Conservation (phyloP, 768 basidiomycete genomes). For the Tremella yokohamensis region DNA sequence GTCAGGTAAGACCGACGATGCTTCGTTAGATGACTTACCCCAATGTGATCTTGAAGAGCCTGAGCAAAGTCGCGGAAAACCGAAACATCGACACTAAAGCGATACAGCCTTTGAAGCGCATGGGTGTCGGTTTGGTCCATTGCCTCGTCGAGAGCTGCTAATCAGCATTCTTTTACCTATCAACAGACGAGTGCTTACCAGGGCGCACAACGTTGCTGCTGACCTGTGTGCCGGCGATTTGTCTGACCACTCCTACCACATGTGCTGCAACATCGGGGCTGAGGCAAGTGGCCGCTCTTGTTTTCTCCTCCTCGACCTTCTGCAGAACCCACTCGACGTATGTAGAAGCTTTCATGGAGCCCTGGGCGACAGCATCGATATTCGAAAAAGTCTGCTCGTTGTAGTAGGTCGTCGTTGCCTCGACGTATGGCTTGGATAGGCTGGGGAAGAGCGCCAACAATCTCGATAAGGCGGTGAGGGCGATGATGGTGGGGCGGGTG, state of each 20-base stretch:
- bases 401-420: constrained; percentile 17
- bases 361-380: constrained; percentile 12
- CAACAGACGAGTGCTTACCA: constrained; percentile 22
- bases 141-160: constrained; percentile 44
- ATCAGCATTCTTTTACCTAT: not conserved
- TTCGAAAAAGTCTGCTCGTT: not conserved
- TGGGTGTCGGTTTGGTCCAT: constrained; percentile 34
- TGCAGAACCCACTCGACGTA: constrained; percentile 41
- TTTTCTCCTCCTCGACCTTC: constrained; percentile 36
- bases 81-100: constrained; percentile 29
- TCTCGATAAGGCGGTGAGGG: constrained; percentile 18
- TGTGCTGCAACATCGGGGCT: constrained; percentile 18
- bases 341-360: constrained; percentile 16
- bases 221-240: constrained; percentile 21
- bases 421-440: constrained; percentile 23
- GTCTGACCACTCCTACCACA: constrained; percentile 24
- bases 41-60: constrained; percentile 37
- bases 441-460: constrained; percentile 16
- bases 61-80: constrained; percentile 31
- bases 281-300: constrained; percentile 22
- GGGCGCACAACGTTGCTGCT: constrained; percentile 22
- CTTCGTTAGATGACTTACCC: constrained; percentile 15
- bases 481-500: constrained; percentile 16
- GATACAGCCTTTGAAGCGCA: constrained; percentile 31
- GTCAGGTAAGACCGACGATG: not conserved